phyloP scores from a whole-genome alignment of 257 asterid species.

The Rehmannia glutinosa region DNA sequence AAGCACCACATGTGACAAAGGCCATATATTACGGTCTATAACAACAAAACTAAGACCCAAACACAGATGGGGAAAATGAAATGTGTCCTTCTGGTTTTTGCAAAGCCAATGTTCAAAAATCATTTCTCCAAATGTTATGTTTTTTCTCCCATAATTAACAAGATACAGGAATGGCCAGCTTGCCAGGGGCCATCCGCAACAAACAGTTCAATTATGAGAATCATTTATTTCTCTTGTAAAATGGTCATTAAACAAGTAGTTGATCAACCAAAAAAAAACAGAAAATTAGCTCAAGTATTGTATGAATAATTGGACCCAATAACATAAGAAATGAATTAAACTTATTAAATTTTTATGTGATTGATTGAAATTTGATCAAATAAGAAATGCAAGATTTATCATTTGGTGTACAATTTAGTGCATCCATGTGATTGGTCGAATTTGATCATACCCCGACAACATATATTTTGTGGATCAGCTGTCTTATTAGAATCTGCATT shows the following conservation, averaged over 20 bases:
- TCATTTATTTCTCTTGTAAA: background rate
- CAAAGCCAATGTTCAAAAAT: background rate
- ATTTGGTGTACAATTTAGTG: no score
- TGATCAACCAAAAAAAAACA: background rate
- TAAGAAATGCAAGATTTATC: no score
- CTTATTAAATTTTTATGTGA: no score
- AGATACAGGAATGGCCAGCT: conserved; percentile 2
- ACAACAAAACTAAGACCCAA: no score
- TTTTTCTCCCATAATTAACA: background rate
- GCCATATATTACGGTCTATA: conserved; percentile 16
- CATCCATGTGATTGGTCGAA: background rate
- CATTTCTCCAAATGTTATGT: background rate
- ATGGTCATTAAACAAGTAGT: background rate
- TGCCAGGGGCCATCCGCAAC: background rate
- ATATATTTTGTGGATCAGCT: background rate
- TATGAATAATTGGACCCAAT: no score
- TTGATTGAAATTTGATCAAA: no score
- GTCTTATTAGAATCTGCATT: background rate
- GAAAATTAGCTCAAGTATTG: no score
- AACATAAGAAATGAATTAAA: no score
- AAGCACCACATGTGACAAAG: conserved; percentile 30
- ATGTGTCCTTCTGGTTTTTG: background rate
- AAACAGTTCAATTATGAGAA: background rate
- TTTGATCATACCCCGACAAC: background rate
- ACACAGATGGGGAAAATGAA: no score